Percentiles rank a stretch among this genome's conserved stretches.
These are phyloP conservation scores for Aspergillus biplanus DNA, from an alignment of 495 filamentous ascomycete species.

Conservation along the genomic window DNA sequence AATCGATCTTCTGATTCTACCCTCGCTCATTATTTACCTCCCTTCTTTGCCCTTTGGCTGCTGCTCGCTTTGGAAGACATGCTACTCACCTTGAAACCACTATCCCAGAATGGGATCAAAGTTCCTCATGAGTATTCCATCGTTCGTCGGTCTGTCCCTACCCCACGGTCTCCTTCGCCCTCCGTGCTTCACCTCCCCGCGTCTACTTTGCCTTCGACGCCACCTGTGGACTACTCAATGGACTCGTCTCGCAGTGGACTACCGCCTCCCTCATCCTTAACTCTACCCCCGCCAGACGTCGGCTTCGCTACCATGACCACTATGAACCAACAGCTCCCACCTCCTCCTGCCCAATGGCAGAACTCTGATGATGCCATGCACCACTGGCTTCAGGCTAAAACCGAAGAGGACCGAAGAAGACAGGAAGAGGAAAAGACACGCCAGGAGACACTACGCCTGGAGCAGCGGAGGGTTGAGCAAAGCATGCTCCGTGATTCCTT, in stretches of 20 bases:
- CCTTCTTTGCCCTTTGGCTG: constrained; percentile 4
- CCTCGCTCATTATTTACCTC: neutral
- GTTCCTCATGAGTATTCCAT: constrained; percentile 45
- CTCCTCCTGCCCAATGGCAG: constrained; percentile 73
- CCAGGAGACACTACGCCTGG: constrained; percentile 75
- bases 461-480: constrained; percentile 82
- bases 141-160: constrained; percentile 35
- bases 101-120: constrained; percentile 43
- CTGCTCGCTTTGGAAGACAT: constrained; percentile 26
- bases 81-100: constrained; percentile 50
- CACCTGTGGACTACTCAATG: constrained; percentile 33
- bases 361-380: constrained; percentile 79
- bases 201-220: constrained; percentile 23
- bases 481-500: constrained; percentile 83
- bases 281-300: constrained; percentile 40
- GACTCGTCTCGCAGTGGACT: constrained; percentile 41
- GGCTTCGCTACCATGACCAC: constrained; percentile 38
- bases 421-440: constrained; percentile 89
- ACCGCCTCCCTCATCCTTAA: constrained; percentile 43
- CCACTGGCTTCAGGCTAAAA: constrained; percentile 78
- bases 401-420: constrained; percentile 81
- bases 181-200: constrained; percentile 19
- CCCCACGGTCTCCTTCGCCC: constrained; percentile 38
- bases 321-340: constrained; percentile 57
- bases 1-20: constrained; percentile 4